Base-by-base conservation (phyloP, 2,329 filamentous ascomycete species). In the Aspergillus pseudoviridinutans region DNA sequence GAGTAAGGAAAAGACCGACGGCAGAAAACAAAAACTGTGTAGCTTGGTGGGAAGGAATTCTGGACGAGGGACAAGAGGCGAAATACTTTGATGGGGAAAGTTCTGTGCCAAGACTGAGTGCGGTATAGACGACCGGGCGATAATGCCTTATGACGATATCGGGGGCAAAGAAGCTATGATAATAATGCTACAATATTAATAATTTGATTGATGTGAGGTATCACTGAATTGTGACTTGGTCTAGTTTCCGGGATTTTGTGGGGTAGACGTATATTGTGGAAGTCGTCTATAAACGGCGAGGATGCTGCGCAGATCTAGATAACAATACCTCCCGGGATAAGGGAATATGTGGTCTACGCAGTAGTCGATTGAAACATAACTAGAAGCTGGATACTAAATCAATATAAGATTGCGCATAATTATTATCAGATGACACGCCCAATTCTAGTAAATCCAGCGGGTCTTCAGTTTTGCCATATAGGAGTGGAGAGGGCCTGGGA, bases 11-110 rank as follows among this genome's bases (percentile, higher is more conserved):
- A 56, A 51, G 53, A 32, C 54, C 58, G 63, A 47, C 56, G 57
- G 50, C 29, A 51, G 60, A 58, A 63, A 62, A 60, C 55, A 58
- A 59, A 54, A 60, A 49, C 47, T 54, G 56, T 50, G 50, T 55
- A 61, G 63, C 57, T 57, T 57, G 59, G 61, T 64, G 62, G 63
- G 61, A 61, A 62, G 63, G 63, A 63, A 62, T 63, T 55, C 27
- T 12, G 49, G 50, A 38, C 3, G 32, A 50, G 51, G 44, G 42
- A 51, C 51, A 62, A 61, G 63, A 60, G 57, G 57, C 44, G 61
- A 61, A 56, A 61, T 59, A 59, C 58, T 58, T 46, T 51, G 44
- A 29, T 14, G 55, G 32, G 42, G 38, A 49, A 53, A 53, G 42
- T 38, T 41, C 42, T 7, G 32, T 20, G 29, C 50, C 35, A 41